A percentile compares a stretch with the other conserved stretches of the same genome.
phyloP scores from a whole-genome alignment of 495 filamentous ascomycete species.

The Penicillium goetzii region DNA sequence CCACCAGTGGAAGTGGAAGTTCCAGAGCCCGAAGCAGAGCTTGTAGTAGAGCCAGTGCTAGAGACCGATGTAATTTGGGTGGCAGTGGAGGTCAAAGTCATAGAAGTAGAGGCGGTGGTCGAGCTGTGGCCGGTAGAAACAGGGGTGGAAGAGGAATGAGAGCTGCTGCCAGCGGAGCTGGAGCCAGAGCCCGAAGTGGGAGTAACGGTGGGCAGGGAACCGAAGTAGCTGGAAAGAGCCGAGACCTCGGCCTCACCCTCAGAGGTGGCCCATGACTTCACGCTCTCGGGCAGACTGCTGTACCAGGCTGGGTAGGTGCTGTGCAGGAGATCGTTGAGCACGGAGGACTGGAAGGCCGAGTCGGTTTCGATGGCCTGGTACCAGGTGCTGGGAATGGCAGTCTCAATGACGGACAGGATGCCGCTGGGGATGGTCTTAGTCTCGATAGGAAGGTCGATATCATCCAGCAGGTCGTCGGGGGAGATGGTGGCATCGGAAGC shows the following conservation, averaged over 20 bases:
- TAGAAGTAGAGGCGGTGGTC: neutral
- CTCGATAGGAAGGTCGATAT: constrained; percentile 1
- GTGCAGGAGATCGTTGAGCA: constrained; percentile 17
- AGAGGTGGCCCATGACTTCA: constrained; percentile 24
- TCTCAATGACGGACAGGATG: constrained; percentile 21
- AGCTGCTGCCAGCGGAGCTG: neutral
- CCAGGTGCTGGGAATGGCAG: constrained; percentile 26
- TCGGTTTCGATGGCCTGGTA: constrained; percentile 16
- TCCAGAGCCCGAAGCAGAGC: constrained; percentile 14
- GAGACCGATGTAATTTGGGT: constrained; percentile 4
- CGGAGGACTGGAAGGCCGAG: constrained; percentile 18
- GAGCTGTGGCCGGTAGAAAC: constrained; percentile 1
- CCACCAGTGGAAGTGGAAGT: constrained; percentile 20
- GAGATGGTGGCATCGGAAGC: constrained; percentile 10
- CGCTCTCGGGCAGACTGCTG: constrained; percentile 27
- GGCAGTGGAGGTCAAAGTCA: constrained; percentile 11
- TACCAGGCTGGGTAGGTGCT: constrained; percentile 29
- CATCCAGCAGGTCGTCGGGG: constrained; percentile 1
- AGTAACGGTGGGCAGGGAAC: constrained; percentile 1
- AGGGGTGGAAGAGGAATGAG: neutral
- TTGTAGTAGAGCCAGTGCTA: constrained; percentile 4
- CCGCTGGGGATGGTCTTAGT: constrained; percentile 14
- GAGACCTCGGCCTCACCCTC: constrained; percentile 22
- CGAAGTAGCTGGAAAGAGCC: constrained; percentile 9
- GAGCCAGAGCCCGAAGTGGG: constrained; percentile 10